A percentile compares a stretch with the other conserved stretches of the same genome.
Conservation (phyloP, 441 rosid genomes). For the Pelargonium hybrid region DNA sequence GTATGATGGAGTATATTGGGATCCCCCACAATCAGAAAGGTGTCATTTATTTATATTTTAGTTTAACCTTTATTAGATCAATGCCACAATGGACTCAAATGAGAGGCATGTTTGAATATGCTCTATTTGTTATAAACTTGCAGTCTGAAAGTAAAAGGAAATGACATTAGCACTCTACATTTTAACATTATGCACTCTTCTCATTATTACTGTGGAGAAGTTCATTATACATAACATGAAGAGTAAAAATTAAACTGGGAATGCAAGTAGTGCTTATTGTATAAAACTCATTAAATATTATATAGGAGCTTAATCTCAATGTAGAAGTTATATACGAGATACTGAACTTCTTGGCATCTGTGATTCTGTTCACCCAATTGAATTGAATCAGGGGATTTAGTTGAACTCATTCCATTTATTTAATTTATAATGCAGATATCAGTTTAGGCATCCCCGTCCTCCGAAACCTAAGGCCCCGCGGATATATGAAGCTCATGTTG, state of each 20-base stretch:
- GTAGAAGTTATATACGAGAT: not conserved
- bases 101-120: not conserved
- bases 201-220: not conserved
- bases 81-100: not conserved
- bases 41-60: conserved; percentile 14
- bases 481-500: conserved; percentile 80
- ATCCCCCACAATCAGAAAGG: conserved; percentile 65
- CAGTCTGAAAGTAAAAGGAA: not conserved
- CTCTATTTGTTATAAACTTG: not conserved
- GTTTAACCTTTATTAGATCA: conserved; percentile 7
- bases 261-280: not conserved
- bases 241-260: not conserved
- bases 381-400: not conserved
- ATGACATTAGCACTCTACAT: not conserved
- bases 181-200: not conserved
- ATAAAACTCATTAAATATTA: not conserved
- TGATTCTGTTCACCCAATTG: not conserved
- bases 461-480: conserved; percentile 60
- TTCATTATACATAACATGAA: not conserved
- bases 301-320: not conserved
- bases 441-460: conserved; percentile 50
- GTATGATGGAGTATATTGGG: conserved; percentile 82
- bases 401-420: conserved; percentile 6
- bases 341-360: conserved; percentile 5
- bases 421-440: conserved; percentile 39